phyloP scores from a whole-genome alignment of 164 flowering plant genomes.

The Echeveria elegans region DNA sequence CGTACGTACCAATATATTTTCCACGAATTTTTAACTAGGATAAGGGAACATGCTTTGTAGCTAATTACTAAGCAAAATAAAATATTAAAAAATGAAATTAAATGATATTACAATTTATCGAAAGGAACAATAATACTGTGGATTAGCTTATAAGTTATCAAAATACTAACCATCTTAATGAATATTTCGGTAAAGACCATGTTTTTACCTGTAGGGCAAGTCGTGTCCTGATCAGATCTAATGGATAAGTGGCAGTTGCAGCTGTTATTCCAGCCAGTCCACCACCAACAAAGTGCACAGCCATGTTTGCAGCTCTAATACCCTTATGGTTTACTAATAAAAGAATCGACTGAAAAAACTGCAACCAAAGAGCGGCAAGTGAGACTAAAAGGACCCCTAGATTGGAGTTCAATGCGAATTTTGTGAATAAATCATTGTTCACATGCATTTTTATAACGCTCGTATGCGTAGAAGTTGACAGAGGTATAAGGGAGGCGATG shows the following conservation, averaged over 20 bases:
- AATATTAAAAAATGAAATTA: too few relatives aligned
- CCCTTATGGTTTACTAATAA: constrained; percentile 33
- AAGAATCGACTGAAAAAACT: constrained; percentile 50
- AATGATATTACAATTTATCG: too few relatives aligned
- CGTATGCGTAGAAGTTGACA: constrained; percentile 13
- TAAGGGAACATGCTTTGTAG: not conserved
- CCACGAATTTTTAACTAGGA: not conserved
- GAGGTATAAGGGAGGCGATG: constrained; percentile 12
- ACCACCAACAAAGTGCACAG: constrained; percentile 62
- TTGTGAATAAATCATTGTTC: not conserved
- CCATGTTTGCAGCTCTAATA: constrained; percentile 27
- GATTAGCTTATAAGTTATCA: not conserved
- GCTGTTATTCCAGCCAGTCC: constrained; percentile 84
- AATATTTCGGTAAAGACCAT: not conserved
- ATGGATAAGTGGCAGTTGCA: constrained; percentile 68
- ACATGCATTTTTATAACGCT: constrained; percentile 12
- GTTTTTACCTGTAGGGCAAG: constrained; percentile 76
- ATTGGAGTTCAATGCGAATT: not conserved
- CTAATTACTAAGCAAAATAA: not conserved
- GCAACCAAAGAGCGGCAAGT: constrained; percentile 14
- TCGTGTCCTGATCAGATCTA: constrained; percentile 84
- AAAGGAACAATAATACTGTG: too few relatives aligned
- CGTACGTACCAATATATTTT: not conserved
- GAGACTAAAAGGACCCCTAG: not conserved
- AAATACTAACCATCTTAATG: not conserved